Base-by-base conservation (phyloP, 2,329 filamentous ascomycete genomes). In the Hymenoscyphus repandus region DNA sequence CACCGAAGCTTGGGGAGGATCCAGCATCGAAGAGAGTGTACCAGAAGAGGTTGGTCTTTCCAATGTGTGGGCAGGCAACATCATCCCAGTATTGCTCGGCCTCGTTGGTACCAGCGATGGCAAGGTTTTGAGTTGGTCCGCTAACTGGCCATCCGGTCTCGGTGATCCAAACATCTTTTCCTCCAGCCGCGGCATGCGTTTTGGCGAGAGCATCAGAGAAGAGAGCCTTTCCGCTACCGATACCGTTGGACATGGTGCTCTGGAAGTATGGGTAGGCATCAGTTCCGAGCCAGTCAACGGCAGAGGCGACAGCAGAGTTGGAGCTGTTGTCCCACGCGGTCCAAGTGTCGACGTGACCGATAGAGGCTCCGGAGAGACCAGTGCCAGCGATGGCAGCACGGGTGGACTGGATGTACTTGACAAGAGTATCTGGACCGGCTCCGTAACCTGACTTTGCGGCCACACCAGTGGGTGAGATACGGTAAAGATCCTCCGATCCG, bases 331-430 rank as follows among this genome's bases (percentile, higher is more conserved):
- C 81, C 76, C 82, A 91, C 47, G 80, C 81, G 33, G 85, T 90
- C 89, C 89, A 95, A 46, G 90, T 95, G 66, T 95, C 90, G 66
- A 95, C 90, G 70, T 95, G 90, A 47, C 90, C 90, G 53, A 95
- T 74, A 15, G 80, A 74, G 41, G 74, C 77, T 20, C 70, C 70
- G 34, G 76, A 71, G 20, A 87, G 72, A 44, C 71, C 65, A 12
- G 87, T 90, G 53, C 79, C 79, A 27, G 77, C 64, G 63, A 95
- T 79, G 54, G 79, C 74, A 27, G 73, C 68, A 56, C 83, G 81
- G 53, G 88, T 82, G 66, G 86, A 74, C 52, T 75, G 69, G 73
- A 95, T 89, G 71, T 90, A 93, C 51, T 71, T 68, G 62, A 82
- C 77, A 36, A 95, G 72, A 10, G 73, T 74, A 36, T 74, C 71